Conservation (phyloP, 345 rosid genomes). For the Mallotus nudiflorus region DNA sequence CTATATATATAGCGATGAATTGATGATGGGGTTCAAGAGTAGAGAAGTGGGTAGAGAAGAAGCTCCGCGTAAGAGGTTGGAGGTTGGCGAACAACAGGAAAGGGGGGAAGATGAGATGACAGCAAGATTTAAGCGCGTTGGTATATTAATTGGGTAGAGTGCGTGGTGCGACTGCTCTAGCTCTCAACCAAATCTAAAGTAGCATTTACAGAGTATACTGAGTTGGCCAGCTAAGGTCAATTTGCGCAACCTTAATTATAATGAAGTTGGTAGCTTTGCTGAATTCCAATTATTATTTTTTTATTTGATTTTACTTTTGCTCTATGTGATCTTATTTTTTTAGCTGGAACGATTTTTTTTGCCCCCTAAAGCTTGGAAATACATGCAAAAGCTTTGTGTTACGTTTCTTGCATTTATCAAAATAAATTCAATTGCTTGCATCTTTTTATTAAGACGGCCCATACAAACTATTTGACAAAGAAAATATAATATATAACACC, state of each 20-base stretch:
- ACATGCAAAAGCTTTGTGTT: no score
- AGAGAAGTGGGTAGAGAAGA: neutral
- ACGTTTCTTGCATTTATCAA: no score
- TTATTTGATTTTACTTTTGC: no score
- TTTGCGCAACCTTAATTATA: neutral
- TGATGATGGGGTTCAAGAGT: neutral
- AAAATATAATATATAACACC: no score
- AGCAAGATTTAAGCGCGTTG: conserved; percentile 6
- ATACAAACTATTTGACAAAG: no score
- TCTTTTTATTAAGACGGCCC: no score
- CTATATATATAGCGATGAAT: neutral
- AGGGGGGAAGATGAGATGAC: neutral
- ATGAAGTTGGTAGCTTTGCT: no score
- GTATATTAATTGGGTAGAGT: neutral
- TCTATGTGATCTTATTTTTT: no score
- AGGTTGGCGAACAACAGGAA: neutral
- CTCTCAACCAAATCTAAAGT: neutral
- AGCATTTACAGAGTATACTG: neutral
- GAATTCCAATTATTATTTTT: no score
- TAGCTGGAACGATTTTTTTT: no score
- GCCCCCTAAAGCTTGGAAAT: no score
- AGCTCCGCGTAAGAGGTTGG: neutral
- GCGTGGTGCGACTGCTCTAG: neutral
- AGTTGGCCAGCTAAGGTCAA: conserved; percentile 16
- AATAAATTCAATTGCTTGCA: no score